phyloP scores from a whole-genome alignment of 345 rosid species.

The Eucalyptus fibrosa region DNA sequence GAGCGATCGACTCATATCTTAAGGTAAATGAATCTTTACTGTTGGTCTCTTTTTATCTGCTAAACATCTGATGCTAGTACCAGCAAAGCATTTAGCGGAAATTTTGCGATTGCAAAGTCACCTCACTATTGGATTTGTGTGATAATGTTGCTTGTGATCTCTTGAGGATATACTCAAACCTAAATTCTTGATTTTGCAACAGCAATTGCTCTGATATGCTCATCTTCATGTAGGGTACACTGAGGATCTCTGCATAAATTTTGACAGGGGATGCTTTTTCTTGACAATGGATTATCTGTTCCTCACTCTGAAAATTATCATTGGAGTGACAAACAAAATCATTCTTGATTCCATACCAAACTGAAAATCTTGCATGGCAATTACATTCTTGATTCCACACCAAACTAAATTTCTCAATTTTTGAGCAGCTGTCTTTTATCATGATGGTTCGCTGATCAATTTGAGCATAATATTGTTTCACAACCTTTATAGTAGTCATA shows the following conservation, averaged over 20 bases:
- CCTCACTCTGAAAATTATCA: background rate
- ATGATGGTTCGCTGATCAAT: background rate
- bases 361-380: background rate
- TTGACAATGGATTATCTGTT: background rate
- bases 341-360: background rate
- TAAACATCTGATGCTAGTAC: background rate
- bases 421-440: background rate
- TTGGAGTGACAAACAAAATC: background rate
- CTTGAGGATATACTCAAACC: background rate
- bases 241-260: background rate
- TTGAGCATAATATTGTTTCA: background rate
- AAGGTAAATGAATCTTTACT: conserved; percentile 19
- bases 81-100: background rate
- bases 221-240: background rate
- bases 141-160: background rate
- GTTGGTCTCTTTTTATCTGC: background rate
- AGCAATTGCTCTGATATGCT: background rate
- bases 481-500: background rate
- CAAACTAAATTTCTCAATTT: background rate
- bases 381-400: background rate
- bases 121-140: background rate
- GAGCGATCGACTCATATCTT: conserved; percentile 88
- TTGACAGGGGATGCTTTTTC: background rate
- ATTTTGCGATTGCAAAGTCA: background rate
- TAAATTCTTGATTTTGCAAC: background rate